Percentiles rank a stretch among this genome's conserved stretches.
phyloP scores from a whole-genome alignment of 1,284 basidiomycete species.

The Exobasidium rhododendri region DNA sequence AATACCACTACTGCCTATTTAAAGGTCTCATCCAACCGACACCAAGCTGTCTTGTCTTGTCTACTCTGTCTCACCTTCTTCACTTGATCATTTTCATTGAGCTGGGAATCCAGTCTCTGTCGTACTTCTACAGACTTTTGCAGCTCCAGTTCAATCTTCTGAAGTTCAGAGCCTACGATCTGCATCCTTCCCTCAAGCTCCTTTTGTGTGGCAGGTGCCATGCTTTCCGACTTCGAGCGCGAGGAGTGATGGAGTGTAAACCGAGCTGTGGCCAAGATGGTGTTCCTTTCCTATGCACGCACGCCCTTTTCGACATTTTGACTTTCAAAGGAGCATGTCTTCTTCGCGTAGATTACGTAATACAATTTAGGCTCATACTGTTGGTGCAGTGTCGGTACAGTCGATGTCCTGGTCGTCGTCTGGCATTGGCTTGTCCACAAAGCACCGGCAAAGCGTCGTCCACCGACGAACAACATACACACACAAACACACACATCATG shows the following conservation, averaged over 20 bases:
- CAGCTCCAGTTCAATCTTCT: slow-evolving; percentile 39
- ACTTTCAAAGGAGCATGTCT: background rate
- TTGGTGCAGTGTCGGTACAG: background rate
- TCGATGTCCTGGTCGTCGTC: no score
- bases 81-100: slow-evolving; percentile 86
- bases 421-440: no score
- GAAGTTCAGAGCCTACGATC: slow-evolving; percentile 27
- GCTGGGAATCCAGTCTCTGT: slow-evolving; percentile 62
- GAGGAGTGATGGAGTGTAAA: no score
- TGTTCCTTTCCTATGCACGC: no score
- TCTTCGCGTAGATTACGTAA: slow-evolving; percentile 1
- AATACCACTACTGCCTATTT: background rate
- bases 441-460: no score
- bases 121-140: slow-evolving; percentile 39
- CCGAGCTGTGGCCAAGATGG: no score
- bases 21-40: background rate
- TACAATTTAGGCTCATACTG: background rate
- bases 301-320: background rate
- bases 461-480: no score
- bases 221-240: no score
- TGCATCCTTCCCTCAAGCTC: slow-evolving; percentile 23
- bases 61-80: slow-evolving; percentile 65
- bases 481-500: slow-evolving; percentile 16
- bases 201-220: slow-evolving; percentile 3
- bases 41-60: background rate